Conservation (phyloP, 2,329 filamentous ascomycete genomes). For the Nemania sp. region DNA sequence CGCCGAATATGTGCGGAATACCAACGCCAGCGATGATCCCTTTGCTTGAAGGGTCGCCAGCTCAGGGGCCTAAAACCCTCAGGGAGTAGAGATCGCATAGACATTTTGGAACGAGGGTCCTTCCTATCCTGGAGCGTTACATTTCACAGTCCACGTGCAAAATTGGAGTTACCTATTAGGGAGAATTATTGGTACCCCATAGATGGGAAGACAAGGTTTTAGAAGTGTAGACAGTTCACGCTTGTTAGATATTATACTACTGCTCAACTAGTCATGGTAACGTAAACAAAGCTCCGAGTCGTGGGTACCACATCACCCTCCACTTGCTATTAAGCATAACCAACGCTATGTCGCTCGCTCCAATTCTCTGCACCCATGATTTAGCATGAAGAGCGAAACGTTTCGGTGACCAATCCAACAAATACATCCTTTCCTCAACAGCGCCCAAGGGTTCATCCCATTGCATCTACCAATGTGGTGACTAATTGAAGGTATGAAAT, state of each 20-base stretch:
- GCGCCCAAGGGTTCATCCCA: background rate
- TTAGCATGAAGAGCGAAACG: background rate
- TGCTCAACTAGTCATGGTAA: background rate
- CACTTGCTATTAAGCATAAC: background rate
- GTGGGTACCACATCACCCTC: background rate
- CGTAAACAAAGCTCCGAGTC: background rate
- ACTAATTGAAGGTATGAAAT: background rate
- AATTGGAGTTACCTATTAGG: background rate
- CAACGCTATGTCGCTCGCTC: slow-evolving; percentile 16
- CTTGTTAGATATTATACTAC: slow-evolving; percentile 23
- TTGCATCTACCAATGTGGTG: background rate
- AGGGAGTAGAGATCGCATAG: slow-evolving; percentile 1
- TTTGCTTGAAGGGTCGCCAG: slow-evolving; percentile 57
- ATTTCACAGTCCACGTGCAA: slow-evolving; percentile 13
- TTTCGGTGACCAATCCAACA: background rate
- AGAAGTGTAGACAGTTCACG: slow-evolving; percentile 8
- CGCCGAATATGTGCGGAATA: slow-evolving; percentile 70
- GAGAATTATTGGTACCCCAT: slow-evolving; percentile 1
- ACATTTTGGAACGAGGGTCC: slow-evolving; percentile 4
- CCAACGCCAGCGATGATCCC: slow-evolving; percentile 63
- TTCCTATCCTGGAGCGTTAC: slow-evolving; percentile 22
- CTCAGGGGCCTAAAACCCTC: background rate
- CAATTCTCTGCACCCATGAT: background rate
- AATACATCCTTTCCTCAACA: background rate
- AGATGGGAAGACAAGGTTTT: slow-evolving; percentile 10